Base-by-base conservation (phyloP, 169 alveolate genomes). In the Plasmodium malariae region DNA sequence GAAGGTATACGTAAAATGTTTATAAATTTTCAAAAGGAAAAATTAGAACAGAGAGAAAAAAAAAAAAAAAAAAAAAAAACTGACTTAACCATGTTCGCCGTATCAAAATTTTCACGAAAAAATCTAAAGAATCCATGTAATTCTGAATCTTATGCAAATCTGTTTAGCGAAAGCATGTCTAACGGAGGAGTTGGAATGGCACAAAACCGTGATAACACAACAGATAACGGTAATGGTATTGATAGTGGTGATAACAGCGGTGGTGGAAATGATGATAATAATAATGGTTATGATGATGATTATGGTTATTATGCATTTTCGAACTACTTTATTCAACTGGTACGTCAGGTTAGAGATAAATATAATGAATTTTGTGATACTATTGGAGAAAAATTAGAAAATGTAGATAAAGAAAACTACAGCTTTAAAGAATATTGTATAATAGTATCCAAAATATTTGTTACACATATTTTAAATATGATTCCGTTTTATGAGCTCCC, bases 341-440 rank as follows among this genome's bases (percentile, higher is more conserved):
- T 65, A 59, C 59, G 26, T 32, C 30, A 32, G 0, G 28, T 80
- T 40, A 78, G 30, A 49, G 28, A 67, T 24, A 80, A 54, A 37
- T 80, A 80, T 67, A 80, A 65, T 24, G 30, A 63, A 40, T 80
- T 67, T 45, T 67, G 80, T 43, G 90, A 80, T 49, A 37, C 48
- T 49, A 9, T 80, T n/a, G 90, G 72, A 67, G 67, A 80, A 49
- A n/a, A 36, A 28, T 14, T 80, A 65, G 83, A 40, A 45, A 17
- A 40, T 32, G 36, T 76, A 11, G 73, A 67, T 34, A 68, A 43
- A 24, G 70, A 76, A 24, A 80, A 54, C 49, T 67, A 65, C 30
- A 80, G 48, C 21, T 59, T 80, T 37, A 63, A 67, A 57, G 85
- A 80, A 30, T 80, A 80, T 43, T 80, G 90, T 65, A 36, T 49